Evolutionary conservation across 306 rosid genomes (phyloP).

Genomic region (Quercus alba): DNA sequence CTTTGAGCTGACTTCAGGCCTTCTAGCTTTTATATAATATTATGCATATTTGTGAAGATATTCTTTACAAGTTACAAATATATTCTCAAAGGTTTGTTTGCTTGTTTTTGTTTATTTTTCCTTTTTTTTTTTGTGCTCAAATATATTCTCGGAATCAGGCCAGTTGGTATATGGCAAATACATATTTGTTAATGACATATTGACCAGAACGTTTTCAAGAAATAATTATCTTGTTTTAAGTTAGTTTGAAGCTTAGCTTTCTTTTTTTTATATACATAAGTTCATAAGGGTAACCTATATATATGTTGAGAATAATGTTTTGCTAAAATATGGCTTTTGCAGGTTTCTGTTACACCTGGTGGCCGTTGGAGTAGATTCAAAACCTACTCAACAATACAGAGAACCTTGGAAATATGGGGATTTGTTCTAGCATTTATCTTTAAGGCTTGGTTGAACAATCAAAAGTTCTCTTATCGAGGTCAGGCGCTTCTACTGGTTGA

Average conservation of each 20-base stretch:
- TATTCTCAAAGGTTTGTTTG: neutral
- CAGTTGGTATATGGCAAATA: neutral
- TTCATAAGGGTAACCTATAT: neutral
- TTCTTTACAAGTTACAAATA: neutral
- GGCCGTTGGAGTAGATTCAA: conserved; percentile 98
- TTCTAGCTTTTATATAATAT: neutral
- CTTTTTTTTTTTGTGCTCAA: no score
- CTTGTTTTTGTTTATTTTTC: no score
- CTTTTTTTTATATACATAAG: neutral
- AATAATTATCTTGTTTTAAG: neutral
- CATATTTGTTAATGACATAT: no score
- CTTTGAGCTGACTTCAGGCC: neutral
- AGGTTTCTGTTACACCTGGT: conserved; percentile 95
- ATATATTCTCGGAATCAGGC: no score
- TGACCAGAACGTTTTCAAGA: neutral
- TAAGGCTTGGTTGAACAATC: conserved; percentile 78
- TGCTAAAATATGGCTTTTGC: conserved; percentile 24
- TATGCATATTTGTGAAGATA: neutral
- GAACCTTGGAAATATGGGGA: conserved; percentile 99
- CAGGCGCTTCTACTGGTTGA: conserved; percentile 4
- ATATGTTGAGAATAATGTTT: conserved; percentile 4
- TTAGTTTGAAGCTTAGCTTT: neutral
- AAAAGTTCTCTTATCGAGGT: conserved; percentile 85
- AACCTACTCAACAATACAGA: conserved; percentile 94
- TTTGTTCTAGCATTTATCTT: conserved; percentile 75